Conservation (phyloP, 176 grass and related monocot species). For the Carex pumila region DNA sequence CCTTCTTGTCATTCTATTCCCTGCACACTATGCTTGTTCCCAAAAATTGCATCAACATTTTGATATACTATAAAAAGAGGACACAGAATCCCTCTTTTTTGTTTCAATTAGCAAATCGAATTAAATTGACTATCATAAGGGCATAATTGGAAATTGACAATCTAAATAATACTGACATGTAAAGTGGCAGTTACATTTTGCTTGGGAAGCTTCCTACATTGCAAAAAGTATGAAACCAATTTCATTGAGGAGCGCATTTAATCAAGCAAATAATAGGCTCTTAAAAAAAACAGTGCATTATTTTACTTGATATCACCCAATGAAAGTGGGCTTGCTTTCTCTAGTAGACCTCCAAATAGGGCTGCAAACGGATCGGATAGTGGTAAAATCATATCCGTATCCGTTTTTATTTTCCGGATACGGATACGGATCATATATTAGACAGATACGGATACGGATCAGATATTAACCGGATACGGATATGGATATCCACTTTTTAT, state of each 20-base stretch:
- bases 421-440: too few species aligned
- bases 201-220: constrained; percentile 36
- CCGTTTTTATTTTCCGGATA: too few species aligned
- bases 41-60: neutral
- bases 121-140: neutral
- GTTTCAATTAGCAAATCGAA: neutral
- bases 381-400: too few species aligned
- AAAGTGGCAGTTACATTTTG: constrained; percentile 45
- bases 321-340: constrained; percentile 17
- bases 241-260: neutral
- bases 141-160: neutral
- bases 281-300: neutral
- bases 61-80: neutral
- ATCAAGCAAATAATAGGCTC: neutral
- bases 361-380: too few species aligned
- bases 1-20: constrained; percentile 35
- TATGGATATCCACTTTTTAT: too few species aligned
- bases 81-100: neutral
- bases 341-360: constrained; percentile 31
- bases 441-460: too few species aligned
- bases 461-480: too few species aligned
- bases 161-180: constrained; percentile 13
- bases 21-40: constrained; percentile 34
- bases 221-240: neutral
- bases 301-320: constrained; percentile 40